Conservation (phyloP, 495 filamentous ascomycete genomes). For the Penicillium pancosmium region DNA sequence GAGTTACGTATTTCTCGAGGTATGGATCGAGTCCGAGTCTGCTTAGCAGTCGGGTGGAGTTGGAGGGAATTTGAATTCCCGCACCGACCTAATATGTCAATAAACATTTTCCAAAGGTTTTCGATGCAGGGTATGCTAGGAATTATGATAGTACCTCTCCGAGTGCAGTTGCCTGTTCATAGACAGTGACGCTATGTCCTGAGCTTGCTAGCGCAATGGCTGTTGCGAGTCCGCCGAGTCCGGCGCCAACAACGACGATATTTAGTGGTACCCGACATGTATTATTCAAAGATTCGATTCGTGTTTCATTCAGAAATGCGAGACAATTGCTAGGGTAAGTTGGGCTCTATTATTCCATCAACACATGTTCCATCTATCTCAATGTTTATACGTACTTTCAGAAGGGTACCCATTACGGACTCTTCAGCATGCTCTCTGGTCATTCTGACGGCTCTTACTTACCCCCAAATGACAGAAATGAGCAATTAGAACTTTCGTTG, state of each 20-base stretch:
- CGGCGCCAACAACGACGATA: conserved; percentile 43
- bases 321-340: conserved; percentile 22
- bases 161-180: conserved; percentile 48
- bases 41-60: conserved; percentile 50
- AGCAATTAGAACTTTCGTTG: not conserved
- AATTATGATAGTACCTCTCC: conserved; percentile 25
- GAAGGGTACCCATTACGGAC: not conserved
- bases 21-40: conserved; percentile 41
- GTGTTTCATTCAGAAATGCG: conserved; percentile 11
- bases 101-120: not conserved
- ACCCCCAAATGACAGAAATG: not conserved
- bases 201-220: conserved; percentile 47
- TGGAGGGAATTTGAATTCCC: conserved; percentile 61
- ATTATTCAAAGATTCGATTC: not conserved
- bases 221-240: conserved; percentile 44
- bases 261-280: conserved; percentile 16
- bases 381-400: not conserved
- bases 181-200: conserved; percentile 50
- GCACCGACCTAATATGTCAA: conserved; percentile 52
- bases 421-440: not conserved
- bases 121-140: not conserved
- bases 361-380: not conserved
- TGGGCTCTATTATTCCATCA: conserved; percentile 8
- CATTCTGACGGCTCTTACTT: not conserved
- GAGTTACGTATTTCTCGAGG: conserved; percentile 31